A percentile compares a stretch with the other conserved stretches of the same genome.
Evolutionary conservation across 1,284 basidiomycete genomes (phyloP).

Genomic region (Tilletiaria anomala): DNA sequence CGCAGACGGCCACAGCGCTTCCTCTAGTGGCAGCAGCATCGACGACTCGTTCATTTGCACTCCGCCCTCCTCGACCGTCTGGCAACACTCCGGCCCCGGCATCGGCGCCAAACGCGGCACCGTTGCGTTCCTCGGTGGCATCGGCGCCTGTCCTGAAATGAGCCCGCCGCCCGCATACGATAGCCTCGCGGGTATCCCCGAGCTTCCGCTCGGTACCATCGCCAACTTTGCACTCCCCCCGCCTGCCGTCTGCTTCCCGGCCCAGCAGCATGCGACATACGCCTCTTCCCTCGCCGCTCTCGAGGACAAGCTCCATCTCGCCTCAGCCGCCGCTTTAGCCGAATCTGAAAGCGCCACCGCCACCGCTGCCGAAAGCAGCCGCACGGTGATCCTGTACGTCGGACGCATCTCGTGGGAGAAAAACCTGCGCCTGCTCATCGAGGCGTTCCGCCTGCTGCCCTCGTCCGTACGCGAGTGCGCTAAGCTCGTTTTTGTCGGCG

Average conservation of each 20-base stretch:
- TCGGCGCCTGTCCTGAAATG: too few relatives aligned
- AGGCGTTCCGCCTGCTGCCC: slow-evolving; percentile 42
- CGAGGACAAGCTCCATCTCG: slow-evolving; percentile 1
- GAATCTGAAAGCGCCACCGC: slow-evolving; percentile 14
- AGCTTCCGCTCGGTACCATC: slow-evolving; percentile 12
- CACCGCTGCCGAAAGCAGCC: too few relatives aligned
- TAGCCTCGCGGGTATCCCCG: slow-evolving; percentile 22
- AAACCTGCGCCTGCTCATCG: slow-evolving; percentile 48
- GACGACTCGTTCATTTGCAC: slow-evolving; percentile 39
- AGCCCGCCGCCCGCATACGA: slow-evolving; percentile 35
- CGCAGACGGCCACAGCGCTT: background rate
- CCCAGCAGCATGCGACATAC: too few relatives aligned
- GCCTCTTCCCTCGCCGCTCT: background rate
- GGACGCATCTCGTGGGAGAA: slow-evolving; percentile 48
- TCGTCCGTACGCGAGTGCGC: slow-evolving; percentile 28
- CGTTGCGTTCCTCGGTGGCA: too few relatives aligned
- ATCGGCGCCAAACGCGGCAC: too few relatives aligned
- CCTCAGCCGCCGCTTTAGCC: slow-evolving; percentile 7
- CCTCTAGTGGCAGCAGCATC: too few relatives aligned
- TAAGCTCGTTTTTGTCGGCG: slow-evolving; percentile 48
- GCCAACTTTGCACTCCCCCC: slow-evolving; percentile 23
- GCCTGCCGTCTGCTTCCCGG: too few relatives aligned
- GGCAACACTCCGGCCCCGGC: background rate
- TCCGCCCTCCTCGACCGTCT: slow-evolving; percentile 29
- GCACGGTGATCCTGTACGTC: slow-evolving; percentile 41